A percentile compares a stretch with the other conserved stretches of the same genome.
These are phyloP conservation scores for Phytopythium sindhum DNA, from an alignment of 352 stramenopile genomes.

Conservation along the genomic window DNA sequence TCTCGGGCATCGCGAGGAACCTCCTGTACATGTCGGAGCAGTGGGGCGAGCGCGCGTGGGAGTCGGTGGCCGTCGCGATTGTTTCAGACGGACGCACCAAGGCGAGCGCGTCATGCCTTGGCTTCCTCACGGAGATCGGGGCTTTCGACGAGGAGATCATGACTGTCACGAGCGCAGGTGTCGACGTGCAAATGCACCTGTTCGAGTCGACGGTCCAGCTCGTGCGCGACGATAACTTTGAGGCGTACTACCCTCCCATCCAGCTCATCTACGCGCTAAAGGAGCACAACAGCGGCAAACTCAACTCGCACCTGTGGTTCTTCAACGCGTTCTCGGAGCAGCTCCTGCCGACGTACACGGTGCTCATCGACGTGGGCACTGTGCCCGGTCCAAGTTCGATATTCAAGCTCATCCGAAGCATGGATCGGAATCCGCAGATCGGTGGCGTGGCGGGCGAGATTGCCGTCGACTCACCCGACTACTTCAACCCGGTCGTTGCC, in stretches of 20 bases:
- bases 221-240: slow-evolving; percentile 34
- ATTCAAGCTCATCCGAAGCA: slow-evolving; percentile 37
- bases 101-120: slow-evolving; percentile 31
- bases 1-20: slow-evolving; percentile 36
- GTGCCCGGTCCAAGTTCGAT: slow-evolving; percentile 35
- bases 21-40: slow-evolving; percentile 38
- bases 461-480: slow-evolving; percentile 35
- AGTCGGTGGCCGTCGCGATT: slow-evolving; percentile 32
- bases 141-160: slow-evolving; percentile 56
- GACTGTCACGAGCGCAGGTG: slow-evolving; percentile 37
- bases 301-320: slow-evolving; percentile 57
- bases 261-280: slow-evolving; percentile 54
- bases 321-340: slow-evolving; percentile 60
- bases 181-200: slow-evolving; percentile 42
- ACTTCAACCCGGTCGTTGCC: slow-evolving; percentile 41
- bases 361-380: slow-evolving; percentile 46
- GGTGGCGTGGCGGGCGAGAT: slow-evolving; percentile 48
- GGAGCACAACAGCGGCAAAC: slow-evolving; percentile 44
- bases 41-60: slow-evolving; percentile 34
- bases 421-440: slow-evolving; percentile 52
- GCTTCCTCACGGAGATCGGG: slow-evolving; percentile 32
- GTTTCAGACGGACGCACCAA: slow-evolving; percentile 47
- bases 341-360: slow-evolving; percentile 44
- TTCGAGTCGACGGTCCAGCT: slow-evolving; percentile 48
- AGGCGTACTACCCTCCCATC: slow-evolving; percentile 41